Base-by-base conservation (phyloP, 1,284 basidiomycete genomes). In the Melampsora larici-populina region DNA sequence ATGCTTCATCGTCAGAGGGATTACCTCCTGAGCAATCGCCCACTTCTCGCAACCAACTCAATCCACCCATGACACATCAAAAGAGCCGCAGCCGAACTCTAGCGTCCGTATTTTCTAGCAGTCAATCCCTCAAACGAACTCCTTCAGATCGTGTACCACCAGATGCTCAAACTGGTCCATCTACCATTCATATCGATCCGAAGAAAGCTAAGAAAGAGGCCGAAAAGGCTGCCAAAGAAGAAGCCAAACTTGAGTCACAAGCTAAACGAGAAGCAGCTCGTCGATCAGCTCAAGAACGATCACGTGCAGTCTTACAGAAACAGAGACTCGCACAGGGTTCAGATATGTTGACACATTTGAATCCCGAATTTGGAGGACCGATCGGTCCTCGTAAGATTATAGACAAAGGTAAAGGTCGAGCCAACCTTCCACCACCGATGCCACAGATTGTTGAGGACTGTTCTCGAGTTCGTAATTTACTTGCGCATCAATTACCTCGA, bases 251-350 rank as follows among this genome's bases (percentile, higher is more conserved):
- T 18, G 75, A 78, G 55, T 51, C 75, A 13, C 75, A 70, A 21
- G 91, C 93, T 79, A 90, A 91, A 79, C 92, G 94, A 79, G 89
- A 90, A 78, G 88, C 92, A 65, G 89, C 89, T 40, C 89, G 91
- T 84, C 89, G 89, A 83, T 85, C 85, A 31, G 86, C 87, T 78
- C 85, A 86, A 81, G 95, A 98, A 81, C 91, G 96, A 81, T 93
- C 96, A 7, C 89, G 96, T 70, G 94, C 94, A 51, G 96, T 98
- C 84, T 91, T 98, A 89, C 89, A 91, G 83, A 97, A 97, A 86
- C 91, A 93, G 82, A 63, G 75, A 46, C 75, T 78, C 29, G 75
- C 75, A 17, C 75, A 78, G 51, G 67, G 67, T 29, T 64, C 67
- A 11, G 75, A 78, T 55, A 63, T 78, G 18, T 29, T 78, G 31